Percentiles rank a stretch among this genome's conserved stretches.
These are phyloP conservation scores for Colletotrichum agaves DNA, from an alignment of 2,329 filamentous ascomycete genomes.

Conservation along the genomic window DNA sequence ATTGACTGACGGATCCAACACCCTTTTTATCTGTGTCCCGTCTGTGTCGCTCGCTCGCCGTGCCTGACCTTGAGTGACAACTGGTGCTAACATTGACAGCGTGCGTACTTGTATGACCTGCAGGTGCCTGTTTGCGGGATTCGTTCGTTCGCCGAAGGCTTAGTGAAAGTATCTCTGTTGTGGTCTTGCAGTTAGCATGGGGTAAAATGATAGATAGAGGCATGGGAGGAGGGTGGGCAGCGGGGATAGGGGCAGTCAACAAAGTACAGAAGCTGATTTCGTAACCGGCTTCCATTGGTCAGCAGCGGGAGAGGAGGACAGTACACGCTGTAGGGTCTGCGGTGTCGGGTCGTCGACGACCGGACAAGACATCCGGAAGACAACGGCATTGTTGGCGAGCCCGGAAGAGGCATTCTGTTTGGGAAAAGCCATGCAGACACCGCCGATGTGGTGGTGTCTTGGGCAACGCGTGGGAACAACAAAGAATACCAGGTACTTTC, in stretches of 20 bases:
- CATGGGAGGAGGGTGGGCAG: conserved; percentile 5
- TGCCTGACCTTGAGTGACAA: background rate
- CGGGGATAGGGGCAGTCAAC: background rate
- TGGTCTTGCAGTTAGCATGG: background rate
- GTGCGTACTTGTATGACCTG: background rate
- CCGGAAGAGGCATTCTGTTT: conserved; percentile 21
- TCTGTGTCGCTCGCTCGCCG: background rate
- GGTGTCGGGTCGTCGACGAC: background rate
- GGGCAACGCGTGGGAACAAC: background rate
- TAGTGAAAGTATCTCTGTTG: background rate
- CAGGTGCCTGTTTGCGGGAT: background rate
- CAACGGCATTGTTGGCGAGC: conserved; percentile 26
- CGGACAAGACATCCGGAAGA: conserved; percentile 8
- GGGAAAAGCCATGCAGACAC: conserved; percentile 23
- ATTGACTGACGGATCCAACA: no score
- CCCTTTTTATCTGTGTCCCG: background rate
- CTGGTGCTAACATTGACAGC: background rate
- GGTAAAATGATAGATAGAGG: background rate
- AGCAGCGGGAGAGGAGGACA: background rate
- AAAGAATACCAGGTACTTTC: conserved; percentile 2
- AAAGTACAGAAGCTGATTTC: background rate
- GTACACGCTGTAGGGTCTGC: background rate
- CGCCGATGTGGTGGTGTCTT: conserved; percentile 22
- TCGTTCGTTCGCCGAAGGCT: background rate
- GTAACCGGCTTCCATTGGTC: background rate